These are phyloP conservation scores for Aspergillus persii DNA, from an alignment of 2,329 filamentous ascomycete species.

Conservation along the genomic window DNA sequence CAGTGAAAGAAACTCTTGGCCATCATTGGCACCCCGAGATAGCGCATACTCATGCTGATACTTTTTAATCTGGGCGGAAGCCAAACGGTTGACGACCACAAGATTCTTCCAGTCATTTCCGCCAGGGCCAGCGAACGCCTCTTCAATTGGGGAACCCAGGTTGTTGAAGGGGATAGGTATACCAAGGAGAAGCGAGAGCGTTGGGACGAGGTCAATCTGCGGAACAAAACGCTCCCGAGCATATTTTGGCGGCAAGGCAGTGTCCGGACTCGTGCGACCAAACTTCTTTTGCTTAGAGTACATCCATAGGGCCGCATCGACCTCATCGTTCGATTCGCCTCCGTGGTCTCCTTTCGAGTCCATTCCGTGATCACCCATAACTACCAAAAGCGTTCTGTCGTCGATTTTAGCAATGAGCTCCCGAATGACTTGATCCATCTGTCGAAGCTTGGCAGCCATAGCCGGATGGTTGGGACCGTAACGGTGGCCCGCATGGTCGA, in stretches of 20 bases:
- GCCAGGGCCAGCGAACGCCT: constrained; percentile 74
- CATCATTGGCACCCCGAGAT: constrained; percentile 66
- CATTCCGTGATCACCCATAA: constrained; percentile 99
- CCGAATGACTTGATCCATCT: constrained; percentile 83
- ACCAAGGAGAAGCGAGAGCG: constrained; percentile 80
- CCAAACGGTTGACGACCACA: constrained; percentile 70
- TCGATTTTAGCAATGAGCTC: constrained; percentile 71
- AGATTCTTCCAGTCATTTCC: constrained; percentile 74
- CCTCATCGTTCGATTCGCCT: constrained; percentile 95
- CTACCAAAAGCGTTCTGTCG: constrained; percentile 80
- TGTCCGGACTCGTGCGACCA: constrained; percentile 67
- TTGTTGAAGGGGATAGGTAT: constrained; percentile 96
- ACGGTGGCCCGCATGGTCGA: constrained; percentile 94
- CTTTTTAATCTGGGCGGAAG: constrained; percentile 80
- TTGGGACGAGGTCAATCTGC: constrained; percentile 95
- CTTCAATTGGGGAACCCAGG: constrained; percentile 86
- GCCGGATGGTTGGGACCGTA: constrained; percentile 91
- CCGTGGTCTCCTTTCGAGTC: constrained; percentile 95
- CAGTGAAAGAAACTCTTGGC: constrained; percentile 54
- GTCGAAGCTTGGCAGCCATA: constrained; percentile 84
- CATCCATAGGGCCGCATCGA: constrained; percentile 96
- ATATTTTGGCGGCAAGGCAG: constrained; percentile 56
- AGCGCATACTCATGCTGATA: constrained; percentile 83
- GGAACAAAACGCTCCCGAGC: constrained; percentile 71
- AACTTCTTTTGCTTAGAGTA: constrained; percentile 87